Evolutionary conservation across 345 rosid genomes (phyloP), one percentile per base, ranked within the genome.

Genomic region (Rhizophora apiculata): DNA sequence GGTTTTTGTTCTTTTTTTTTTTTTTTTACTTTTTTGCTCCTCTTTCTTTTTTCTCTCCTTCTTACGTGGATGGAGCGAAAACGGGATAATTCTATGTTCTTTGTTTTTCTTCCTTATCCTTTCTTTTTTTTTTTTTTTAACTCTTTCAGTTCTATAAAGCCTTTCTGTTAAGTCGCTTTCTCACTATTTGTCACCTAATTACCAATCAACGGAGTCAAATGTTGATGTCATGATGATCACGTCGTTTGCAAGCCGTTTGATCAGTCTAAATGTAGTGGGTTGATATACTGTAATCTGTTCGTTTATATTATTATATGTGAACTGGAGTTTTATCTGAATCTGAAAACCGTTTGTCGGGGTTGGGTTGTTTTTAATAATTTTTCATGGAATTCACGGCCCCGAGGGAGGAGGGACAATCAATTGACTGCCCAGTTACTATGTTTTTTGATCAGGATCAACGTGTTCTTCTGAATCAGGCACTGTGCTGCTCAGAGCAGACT

Each of bases 11-110:
- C 30, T 54, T 21, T 63, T 69, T 54, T 62, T 69, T 54, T 62
- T 70, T 36, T 24, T 65, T 36, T 34, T 34, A 34, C 9, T 48
- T 46, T 62, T 70, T 51, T 9, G 46, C 15, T 8, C 32, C 59
- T 13, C 8, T 24, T 36, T 62, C 39, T 15, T 16, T 16, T 60
- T 58, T 62, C 60, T 68, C 74, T 74, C 67, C 39, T 26, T 70
- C 76, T 65, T 57, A 66, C 58, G 51, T 68, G 21, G 83, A 69
- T 74, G 85, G 80, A 83, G 81, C 70, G 71, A 64, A 78, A 76
- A 73, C 62, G 73, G 80, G 73, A 48, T 57, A 63, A 51, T 64
- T 60, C 78, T 69, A 69, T 64, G 70, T 69, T 69, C 57, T 57
- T 46, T 59, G 37, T 74, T 72, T 39, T 65, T 67, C 22, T 52